Evolutionary conservation across 2,329 filamentous ascomycete species (phyloP), one percentile per base, ranked within the genome.

Genomic region (Sphaceloma murrayae): DNA sequence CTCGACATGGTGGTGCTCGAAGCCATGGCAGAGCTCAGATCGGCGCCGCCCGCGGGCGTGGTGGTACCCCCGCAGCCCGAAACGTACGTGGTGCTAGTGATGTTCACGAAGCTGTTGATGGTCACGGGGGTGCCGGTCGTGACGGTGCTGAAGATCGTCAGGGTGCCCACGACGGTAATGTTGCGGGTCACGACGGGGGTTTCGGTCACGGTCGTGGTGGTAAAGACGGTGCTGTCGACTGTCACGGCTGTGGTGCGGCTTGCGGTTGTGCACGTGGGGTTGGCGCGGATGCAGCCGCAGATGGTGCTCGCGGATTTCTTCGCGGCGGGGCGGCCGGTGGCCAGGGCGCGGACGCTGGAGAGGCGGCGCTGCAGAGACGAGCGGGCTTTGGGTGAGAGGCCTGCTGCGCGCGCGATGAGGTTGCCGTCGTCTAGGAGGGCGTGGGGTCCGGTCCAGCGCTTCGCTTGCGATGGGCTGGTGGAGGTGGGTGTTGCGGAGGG

Each of bases 281-380:
- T 45, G 7, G 42, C 11, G 30, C 42, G 42, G 42, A 45, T 45
- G 42, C 42, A 45, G n/a, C 8, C 19, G 42, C 42, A 45, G 42
- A 45, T 45, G 5, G 42, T 45, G 11, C 14, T 33, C 3, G 40
- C 30, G 2, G 42, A 27, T 30, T 11, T 13, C 22, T 45, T 45
- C 19, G 22, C 31, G 13, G 34, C 33, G 40, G 40, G 14, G 11
- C 33, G 21, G 29, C 40, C 40, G 10, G 40, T 43, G 7, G 40
- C 29, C 16, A 32, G 40, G 10, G 36, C 24, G 5, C 14, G 4
- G 40, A 33, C 29, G 18, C n/a, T 22, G 29, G 17, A 13, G 10
- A 32, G 27, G 40, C 27, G 40, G 14, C 17, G 33, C n/a, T 17
- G 14, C 5, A 43, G 29, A 18, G 30, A 43, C 18, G 32, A 32